Conservation (phyloP, 148 eudicot species). For the Rhododendron ovatum region DNA sequence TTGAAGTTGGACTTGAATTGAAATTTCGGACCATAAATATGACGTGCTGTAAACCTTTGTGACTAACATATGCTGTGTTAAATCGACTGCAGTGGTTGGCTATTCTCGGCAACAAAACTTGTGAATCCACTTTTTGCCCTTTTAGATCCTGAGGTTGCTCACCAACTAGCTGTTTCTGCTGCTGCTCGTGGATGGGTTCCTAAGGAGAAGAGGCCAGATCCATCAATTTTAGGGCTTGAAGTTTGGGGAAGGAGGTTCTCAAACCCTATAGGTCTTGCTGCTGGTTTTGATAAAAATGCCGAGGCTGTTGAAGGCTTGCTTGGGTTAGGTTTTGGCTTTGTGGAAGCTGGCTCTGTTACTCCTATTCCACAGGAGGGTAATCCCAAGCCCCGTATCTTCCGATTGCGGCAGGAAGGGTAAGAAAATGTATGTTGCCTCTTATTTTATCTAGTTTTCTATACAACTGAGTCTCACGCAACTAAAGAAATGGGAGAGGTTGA, state of each 20-base stretch:
- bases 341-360: slow-evolving; percentile 97
- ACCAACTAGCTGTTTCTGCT: slow-evolving; percentile 73
- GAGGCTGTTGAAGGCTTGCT: slow-evolving; percentile 99
- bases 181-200: slow-evolving; percentile 99
- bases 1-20: background rate
- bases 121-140: slow-evolving; percentile 94
- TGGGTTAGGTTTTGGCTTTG: slow-evolving; percentile 94
- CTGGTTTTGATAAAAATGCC: slow-evolving; percentile 99
- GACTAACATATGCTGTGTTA: background rate
- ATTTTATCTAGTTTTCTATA: background rate
- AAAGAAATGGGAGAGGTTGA: background rate
- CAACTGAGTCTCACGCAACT: background rate
- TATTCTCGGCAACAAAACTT: slow-evolving; percentile 90
- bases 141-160: slow-evolving; percentile 92
- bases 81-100: slow-evolving; percentile 82
- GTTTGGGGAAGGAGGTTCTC: slow-evolving; percentile 98
- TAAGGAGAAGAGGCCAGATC: slow-evolving; percentile 90
- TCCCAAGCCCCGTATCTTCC: slow-evolving; percentile 94
- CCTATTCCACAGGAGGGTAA: slow-evolving; percentile 97
- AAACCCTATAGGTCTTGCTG: slow-evolving; percentile 94
- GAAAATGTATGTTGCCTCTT: slow-evolving; percentile 29
- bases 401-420: slow-evolving; percentile 85
- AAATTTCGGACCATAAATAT: background rate
- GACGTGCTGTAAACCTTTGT: background rate
- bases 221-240: slow-evolving; percentile 65